Percentiles rank a stretch among this genome's conserved stretches.
Evolutionary conservation across 2,329 filamentous ascomycete genomes (phyloP).

Genomic region (Diaporthe helianthi): DNA sequence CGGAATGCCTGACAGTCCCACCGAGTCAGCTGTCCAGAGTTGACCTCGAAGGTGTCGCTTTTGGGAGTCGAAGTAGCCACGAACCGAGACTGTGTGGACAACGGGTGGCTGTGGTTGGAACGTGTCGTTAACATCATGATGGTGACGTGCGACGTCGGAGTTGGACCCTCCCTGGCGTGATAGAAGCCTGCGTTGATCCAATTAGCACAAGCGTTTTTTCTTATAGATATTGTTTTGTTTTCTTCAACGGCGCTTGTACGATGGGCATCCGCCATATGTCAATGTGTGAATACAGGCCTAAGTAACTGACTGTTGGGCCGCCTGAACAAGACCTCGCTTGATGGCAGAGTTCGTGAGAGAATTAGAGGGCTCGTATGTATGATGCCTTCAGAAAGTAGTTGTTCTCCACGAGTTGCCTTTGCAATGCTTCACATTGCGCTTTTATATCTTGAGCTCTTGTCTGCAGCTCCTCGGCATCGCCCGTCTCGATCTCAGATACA

Average conservation of each 20-base stretch:
- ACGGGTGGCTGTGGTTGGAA: not conserved
- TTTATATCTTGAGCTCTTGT: not conserved
- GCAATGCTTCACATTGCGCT: not conserved
- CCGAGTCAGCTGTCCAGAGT: not conserved
- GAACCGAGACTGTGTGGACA: not conserved
- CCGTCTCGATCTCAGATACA: not conserved
- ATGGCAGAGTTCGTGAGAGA: not conserved
- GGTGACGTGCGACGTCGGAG: not conserved
- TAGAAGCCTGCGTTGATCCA: not conserved
- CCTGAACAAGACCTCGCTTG: not conserved
- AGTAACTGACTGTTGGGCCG: not conserved
- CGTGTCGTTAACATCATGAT: not conserved
- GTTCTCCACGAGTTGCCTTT: not conserved
- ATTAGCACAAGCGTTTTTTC: not conserved
- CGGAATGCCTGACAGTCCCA: not conserved
- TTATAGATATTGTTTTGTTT: no score
- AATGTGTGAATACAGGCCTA: no score
- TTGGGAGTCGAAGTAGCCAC: not conserved
- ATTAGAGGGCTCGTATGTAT: not conserved
- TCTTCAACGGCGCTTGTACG: not conserved
- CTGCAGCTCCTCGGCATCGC: not conserved
- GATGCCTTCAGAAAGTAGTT: not conserved
- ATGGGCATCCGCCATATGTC: not conserved
- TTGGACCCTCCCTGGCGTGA: not conserved
- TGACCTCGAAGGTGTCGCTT: not conserved